phyloP scores from a whole-genome alignment of 805 yeast species.

The Scheffersomyces lignosus region DNA sequence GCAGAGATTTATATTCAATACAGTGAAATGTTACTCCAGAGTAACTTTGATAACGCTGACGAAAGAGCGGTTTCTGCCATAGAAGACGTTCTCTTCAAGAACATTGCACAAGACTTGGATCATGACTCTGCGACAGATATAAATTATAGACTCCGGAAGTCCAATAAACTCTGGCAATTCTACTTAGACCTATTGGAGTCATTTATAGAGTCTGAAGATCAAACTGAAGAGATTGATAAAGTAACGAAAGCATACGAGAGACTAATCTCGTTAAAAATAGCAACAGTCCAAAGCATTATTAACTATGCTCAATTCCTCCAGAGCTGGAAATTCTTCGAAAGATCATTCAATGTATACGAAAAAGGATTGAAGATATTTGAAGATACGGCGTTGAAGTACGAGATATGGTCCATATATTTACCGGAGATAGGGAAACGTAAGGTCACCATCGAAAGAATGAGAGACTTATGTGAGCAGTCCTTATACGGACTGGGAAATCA shows the following conservation, averaged over 20 bases:
- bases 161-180: slow-evolving; percentile 67
- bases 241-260: slow-evolving; percentile 26
- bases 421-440: slow-evolving; percentile 41
- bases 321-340: slow-evolving; percentile 45
- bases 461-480: slow-evolving; percentile 77
- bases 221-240: slow-evolving; percentile 13
- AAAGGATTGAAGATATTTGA: slow-evolving; percentile 61
- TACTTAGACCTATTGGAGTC: slow-evolving; percentile 72
- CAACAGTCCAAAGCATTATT: slow-evolving; percentile 65
- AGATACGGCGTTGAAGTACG: slow-evolving; percentile 54
- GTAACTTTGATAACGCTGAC: slow-evolving; percentile 41
- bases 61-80: slow-evolving; percentile 33
- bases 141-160: slow-evolving; percentile 49
- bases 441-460: slow-evolving; percentile 31
- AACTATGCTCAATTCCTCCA: slow-evolving; percentile 66
- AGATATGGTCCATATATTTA: slow-evolving; percentile 72
- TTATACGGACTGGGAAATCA: slow-evolving; percentile 31
- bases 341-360: slow-evolving; percentile 63
- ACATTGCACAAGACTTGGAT: background rate
- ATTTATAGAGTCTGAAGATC: slow-evolving; percentile 30
- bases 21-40: slow-evolving; percentile 63
- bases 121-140: background rate
- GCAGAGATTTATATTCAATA: slow-evolving; percentile 72
- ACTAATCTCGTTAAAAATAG: slow-evolving; percentile 51
- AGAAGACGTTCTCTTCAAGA: slow-evolving; percentile 21